Evolutionary conservation across 495 filamentous ascomycete species (phyloP).

Genomic region (Copromyces sp.): DNA sequence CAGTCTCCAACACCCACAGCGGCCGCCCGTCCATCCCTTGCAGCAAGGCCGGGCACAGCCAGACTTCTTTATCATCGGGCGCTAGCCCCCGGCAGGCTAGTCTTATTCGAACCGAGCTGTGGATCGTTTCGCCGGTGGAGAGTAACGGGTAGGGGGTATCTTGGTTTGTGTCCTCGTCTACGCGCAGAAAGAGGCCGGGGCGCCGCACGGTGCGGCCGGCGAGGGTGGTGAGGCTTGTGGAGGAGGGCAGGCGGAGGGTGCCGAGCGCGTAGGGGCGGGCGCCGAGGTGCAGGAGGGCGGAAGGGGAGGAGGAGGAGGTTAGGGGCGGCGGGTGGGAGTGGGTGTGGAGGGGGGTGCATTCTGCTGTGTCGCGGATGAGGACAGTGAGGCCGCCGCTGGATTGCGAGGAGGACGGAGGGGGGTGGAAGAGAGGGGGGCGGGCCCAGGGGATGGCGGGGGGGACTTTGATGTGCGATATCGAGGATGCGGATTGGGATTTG

Average conservation of each 20-base stretch:
- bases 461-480: not conserved
- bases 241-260: constrained; percentile 15
- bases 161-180: constrained; percentile 23
- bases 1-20: constrained; percentile 15
- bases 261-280: constrained; percentile 22
- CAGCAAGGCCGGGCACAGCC: constrained; percentile 16
- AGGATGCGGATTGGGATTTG: not conserved
- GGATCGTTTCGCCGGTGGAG: constrained; percentile 18
- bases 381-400: no score
- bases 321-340: not conserved
- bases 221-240: constrained; percentile 9
- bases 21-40: not conserved
- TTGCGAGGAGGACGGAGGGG: not conserved
- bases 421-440: not conserved
- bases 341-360: not conserved
- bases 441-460: not conserved
- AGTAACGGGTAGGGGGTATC: constrained; percentile 23
- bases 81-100: constrained; percentile 18
- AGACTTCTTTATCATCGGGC: constrained; percentile 16
- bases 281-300: constrained; percentile 1
- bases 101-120: constrained; percentile 16
- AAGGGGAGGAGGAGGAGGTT: not conserved
- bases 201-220: constrained; percentile 22
- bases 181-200: constrained; percentile 16
- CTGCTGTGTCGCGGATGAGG: not conserved